phyloP scores from a whole-genome alignment of 352 stramenopile species.

The Phytophthora citrophthora region DNA sequence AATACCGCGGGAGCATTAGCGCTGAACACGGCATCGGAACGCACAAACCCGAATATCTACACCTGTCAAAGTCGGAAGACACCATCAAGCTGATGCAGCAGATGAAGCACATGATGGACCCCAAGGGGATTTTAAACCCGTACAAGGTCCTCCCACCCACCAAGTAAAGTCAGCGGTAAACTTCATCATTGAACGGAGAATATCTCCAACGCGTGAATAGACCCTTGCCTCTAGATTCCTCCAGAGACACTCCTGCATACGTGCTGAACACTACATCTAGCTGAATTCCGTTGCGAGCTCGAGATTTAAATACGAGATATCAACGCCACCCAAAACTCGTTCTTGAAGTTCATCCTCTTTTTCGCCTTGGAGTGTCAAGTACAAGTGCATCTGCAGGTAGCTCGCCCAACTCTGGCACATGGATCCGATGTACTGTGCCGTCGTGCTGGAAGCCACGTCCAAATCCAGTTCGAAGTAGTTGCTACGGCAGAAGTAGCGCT shows the following conservation, averaged over 20 bases:
- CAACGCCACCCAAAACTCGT: constrained; percentile 62
- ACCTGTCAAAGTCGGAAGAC: constrained; percentile 81
- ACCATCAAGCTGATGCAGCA: constrained; percentile 92
- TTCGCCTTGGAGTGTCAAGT: constrained; percentile 81
- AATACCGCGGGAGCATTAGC: constrained; percentile 94
- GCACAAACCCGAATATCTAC: constrained; percentile 92
- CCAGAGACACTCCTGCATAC: constrained; percentile 5
- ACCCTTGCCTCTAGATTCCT: constrained; percentile 23
- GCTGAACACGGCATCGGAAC: constrained; percentile 97
- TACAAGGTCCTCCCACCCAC: constrained; percentile 90
- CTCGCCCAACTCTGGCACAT: constrained; percentile 81
- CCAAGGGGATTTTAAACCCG: constrained; percentile 96
- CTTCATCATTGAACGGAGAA: constrained; percentile 2
- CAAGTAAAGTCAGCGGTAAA: constrained; percentile 16
- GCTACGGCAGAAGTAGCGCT: constrained; percentile 78
- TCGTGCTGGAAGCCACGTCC: constrained; percentile 80
- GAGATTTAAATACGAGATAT: constrained; percentile 70
- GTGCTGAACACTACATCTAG: constrained; percentile 11
- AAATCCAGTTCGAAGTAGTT: constrained; percentile 91
- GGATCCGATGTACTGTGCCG: constrained; percentile 79
- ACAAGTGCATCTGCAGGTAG: constrained; percentile 83
- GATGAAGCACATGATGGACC: constrained; percentile 96
- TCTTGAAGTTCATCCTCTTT: constrained; percentile 76
- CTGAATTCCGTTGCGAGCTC: constrained; percentile 50
- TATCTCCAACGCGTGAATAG: constrained; percentile 14